Conservation (phyloP, 257 asterid species). For the Solanum pinnatisectum region DNA sequence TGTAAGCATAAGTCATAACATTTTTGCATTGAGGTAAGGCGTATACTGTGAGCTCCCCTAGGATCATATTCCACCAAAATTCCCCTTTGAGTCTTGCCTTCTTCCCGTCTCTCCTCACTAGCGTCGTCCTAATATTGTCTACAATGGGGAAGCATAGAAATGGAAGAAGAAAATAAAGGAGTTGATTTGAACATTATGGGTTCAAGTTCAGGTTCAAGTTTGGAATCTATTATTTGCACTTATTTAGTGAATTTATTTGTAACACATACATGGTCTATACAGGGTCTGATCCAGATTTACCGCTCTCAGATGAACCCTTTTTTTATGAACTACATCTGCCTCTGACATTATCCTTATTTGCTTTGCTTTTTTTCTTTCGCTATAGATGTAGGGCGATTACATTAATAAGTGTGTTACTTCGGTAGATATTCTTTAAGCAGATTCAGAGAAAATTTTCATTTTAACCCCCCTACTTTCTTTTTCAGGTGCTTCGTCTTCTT, state of each 20-base stretch:
- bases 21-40: not conserved
- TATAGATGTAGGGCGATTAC: not conserved
- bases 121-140: not conserved
- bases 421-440: not conserved
- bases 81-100: not conserved
- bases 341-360: not conserved
- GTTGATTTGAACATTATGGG: not conserved
- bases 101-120: not conserved
- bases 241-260: not conserved
- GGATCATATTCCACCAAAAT: not conserved
- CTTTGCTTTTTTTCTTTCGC: not conserved
- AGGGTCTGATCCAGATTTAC: not conserved
- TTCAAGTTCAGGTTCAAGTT: not conserved
- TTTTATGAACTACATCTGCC: not conserved
- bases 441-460: not conserved
- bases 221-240: not conserved
- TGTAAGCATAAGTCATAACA: not conserved
- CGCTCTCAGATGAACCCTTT: not conserved
- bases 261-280: not conserved
- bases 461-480: not conserved
- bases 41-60: not conserved
- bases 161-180: not conserved
- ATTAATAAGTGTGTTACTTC: not conserved
- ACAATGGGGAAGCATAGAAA: not conserved
- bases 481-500: slow-evolving; percentile 78